phyloP scores from a whole-genome alignment of 2,329 filamentous ascomycete species.

The Thermothelomyces thermophilus region DNA sequence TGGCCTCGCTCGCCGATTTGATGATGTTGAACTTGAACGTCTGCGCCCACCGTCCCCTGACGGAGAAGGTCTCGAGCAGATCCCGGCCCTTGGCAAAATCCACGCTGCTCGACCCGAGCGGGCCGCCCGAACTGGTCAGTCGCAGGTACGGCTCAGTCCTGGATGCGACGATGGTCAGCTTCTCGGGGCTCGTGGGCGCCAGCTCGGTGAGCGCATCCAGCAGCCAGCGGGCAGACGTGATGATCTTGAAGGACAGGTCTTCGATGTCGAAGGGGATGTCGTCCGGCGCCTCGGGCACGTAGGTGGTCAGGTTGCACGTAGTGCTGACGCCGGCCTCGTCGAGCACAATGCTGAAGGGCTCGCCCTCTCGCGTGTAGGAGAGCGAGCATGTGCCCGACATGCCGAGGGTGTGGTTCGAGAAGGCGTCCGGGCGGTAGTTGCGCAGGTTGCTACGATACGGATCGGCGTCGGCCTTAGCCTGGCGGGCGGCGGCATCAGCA shows the following conservation, averaged over 20 bases:
- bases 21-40: constrained; percentile 83
- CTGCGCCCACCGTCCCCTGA: constrained; percentile 55
- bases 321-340: constrained; percentile 83
- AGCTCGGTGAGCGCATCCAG: constrained; percentile 67
- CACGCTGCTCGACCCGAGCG: constrained; percentile 58
- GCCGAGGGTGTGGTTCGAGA: constrained; percentile 74
- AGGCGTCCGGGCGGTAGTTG: constrained; percentile 63
- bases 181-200: constrained; percentile 62
- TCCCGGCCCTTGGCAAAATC: constrained; percentile 59
- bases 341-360: constrained; percentile 75
- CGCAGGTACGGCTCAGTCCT: constrained; percentile 64
- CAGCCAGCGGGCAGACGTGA: constrained; percentile 74
- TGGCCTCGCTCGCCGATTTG: constrained; percentile 81
- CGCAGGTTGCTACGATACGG: constrained; percentile 55
- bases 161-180: constrained; percentile 61
- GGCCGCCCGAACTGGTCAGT: constrained; percentile 57
- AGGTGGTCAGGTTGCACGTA: constrained; percentile 84
- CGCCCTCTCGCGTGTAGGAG: constrained; percentile 66
- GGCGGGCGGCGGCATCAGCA: constrained; percentile 57
- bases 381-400: constrained; percentile 82
- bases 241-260: constrained; percentile 80
- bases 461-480: constrained; percentile 53
- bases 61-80: constrained; percentile 68
- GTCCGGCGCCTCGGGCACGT: constrained; percentile 65
- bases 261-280: constrained; percentile 85